These are phyloP conservation scores for Neurospora pannonica DNA, from an alignment of 495 filamentous ascomycete genomes.

Conservation along the genomic window DNA sequence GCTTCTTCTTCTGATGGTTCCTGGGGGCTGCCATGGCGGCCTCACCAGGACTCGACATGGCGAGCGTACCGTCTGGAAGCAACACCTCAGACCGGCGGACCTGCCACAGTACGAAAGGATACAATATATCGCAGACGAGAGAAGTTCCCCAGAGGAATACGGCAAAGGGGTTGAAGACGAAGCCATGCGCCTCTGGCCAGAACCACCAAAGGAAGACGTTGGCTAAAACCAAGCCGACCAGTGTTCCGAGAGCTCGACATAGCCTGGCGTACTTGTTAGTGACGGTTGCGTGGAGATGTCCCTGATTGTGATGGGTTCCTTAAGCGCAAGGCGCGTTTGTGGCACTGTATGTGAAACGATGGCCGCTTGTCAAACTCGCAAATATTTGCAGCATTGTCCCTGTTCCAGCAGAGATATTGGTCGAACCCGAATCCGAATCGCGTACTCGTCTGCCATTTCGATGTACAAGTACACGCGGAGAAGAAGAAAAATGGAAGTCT, in stretches of 20 bases:
- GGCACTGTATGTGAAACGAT: neutral
- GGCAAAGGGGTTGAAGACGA: conserved; percentile 24
- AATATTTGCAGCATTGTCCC: neutral
- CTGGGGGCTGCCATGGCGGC: neutral
- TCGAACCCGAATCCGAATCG: neutral
- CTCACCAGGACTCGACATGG: neutral
- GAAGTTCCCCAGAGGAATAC: conserved; percentile 25
- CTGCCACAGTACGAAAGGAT: conserved; percentile 26
- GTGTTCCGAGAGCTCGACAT: conserved; percentile 26
- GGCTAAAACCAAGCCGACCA: conserved; percentile 22
- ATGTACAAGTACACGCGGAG: neutral
- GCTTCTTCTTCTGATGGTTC: neutral
- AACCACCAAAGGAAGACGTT: conserved; percentile 28
- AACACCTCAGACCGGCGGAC: conserved; percentile 23
- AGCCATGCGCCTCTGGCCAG: conserved; percentile 34
- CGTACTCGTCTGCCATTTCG: neutral
- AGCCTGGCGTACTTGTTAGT: conserved; percentile 13
- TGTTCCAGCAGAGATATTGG: neutral
- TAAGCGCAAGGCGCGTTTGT: neutral
- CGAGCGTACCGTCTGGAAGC: conserved; percentile 22
- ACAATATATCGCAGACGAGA: conserved; percentile 27
- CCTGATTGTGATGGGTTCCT: neutral
- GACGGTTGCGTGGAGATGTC: neutral
- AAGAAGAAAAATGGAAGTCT: too few species aligned
- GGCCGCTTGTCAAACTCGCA: neutral